Base-by-base conservation (phyloP, 257 asterid genomes). In the Leonotis leonurus region DNA sequence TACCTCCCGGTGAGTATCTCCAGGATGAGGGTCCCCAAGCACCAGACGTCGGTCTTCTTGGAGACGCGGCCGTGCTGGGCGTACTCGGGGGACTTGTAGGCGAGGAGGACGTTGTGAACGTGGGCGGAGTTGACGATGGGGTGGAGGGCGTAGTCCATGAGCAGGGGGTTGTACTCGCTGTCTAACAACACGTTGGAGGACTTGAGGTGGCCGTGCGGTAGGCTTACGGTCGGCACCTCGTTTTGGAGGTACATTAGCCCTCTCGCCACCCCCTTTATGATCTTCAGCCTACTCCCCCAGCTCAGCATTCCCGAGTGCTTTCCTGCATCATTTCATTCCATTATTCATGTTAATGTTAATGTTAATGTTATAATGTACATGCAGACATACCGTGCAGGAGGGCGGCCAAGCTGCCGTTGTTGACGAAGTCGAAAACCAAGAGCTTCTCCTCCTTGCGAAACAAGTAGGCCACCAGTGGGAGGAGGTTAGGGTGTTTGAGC, bases 381-480 rank as follows among this genome's bases (percentile, higher is more conserved):
- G 3, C 32, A 27, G 3, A 37, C 16, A 2, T 3, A 75, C 77
- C 95, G 10, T 91, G 94, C 43, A 91, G 90, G 24, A 70, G 88
- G 22, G 87, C 56, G 25, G 94, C 94, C 83, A 91, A 74, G 86
- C 95, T 91, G 26, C 97, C 93, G 57, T 84, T 84, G 24, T 60
- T 37, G n/a, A 81, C 74, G 26, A 56, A 85, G 56, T 88, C 95
- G 41, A 81, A 84, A 2, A 91, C 98, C 71, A 91, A 33, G n/a
- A 91, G 81, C 87, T 91, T 91, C 81, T 91, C 98, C 52, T 91
- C 97, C 70, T 84, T 91, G 24, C 97, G 82, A 18, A 86, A 91
- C 72, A 84, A 77, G 62, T 91, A 91, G 20, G 97, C 96, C 0
- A 91, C 96, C 4, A 91, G 80, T 1, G 97, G 96, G 58, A 91